Evolutionary conservation across 2,329 filamentous ascomycete species (phyloP).

Genomic region (Ophiostoma montium): DNA sequence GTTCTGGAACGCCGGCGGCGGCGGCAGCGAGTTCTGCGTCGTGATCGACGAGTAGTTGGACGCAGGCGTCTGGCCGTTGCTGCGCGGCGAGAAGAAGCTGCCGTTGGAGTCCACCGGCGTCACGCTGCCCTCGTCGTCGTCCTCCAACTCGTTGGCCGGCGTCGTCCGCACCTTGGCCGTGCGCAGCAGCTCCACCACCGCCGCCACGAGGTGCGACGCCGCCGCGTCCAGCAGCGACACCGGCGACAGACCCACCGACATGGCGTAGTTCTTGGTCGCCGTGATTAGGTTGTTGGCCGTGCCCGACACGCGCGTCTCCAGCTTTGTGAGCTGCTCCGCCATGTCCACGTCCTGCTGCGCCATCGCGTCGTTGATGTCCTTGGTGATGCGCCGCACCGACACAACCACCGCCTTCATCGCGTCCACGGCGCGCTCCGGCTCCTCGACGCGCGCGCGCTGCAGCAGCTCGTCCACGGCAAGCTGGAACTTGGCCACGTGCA

Average conservation of each 20-base stretch:
- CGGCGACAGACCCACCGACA: conserved; percentile 70
- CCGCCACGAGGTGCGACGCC: conserved; percentile 74
- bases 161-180: conserved; percentile 72
- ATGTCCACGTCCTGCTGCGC: conserved; percentile 35
- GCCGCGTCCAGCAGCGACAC: conserved; percentile 91
- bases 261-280: conserved; percentile 80
- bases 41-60: conserved; percentile 19
- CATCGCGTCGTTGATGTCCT: conserved; percentile 53
- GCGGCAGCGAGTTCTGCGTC: conserved; percentile 29
- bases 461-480: conserved; percentile 86
- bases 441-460: conserved; percentile 57
- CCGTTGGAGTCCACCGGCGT: conserved; percentile 49
- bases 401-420: conserved; percentile 78
- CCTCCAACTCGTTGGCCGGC: conserved; percentile 59
- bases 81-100: conserved; percentile 51
- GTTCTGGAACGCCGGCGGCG: conserved; percentile 43
- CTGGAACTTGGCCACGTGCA: conserved; percentile 91
- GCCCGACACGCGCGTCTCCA: conserved; percentile 73
- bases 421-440: conserved; percentile 62
- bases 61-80: conserved; percentile 17
- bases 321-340: conserved; percentile 47
- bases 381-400: conserved; percentile 70
- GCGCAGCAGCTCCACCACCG: conserved; percentile 74
- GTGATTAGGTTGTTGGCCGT: conserved; percentile 95
- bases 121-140: conserved; percentile 54